Percentiles rank a stretch among this genome's conserved stretches.
These are phyloP conservation scores for Gossypium gossypioides DNA, from an alignment of 441 rosid species.

Conservation along the genomic window DNA sequence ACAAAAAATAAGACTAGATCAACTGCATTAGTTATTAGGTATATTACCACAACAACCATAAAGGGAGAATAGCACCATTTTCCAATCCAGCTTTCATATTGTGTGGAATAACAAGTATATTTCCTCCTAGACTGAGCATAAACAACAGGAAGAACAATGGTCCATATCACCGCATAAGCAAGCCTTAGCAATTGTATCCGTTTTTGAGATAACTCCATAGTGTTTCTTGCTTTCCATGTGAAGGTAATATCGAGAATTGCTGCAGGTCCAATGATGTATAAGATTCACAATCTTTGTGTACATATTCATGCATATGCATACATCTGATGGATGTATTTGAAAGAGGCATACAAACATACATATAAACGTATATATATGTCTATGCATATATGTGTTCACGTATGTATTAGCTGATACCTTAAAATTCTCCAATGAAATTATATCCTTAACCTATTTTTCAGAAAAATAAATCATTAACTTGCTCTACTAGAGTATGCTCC, in stretches of 20 bases:
- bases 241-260: conserved; percentile 78
- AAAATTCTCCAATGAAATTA: background rate
- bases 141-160: conserved; percentile 64
- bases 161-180: conserved; percentile 68
- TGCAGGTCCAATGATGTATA: conserved; percentile 31
- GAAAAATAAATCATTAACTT: background rate
- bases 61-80: conserved; percentile 76
- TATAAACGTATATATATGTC: background rate
- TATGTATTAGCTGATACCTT: background rate
- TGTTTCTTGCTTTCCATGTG: conserved; percentile 73
- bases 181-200: conserved; percentile 61
- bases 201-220: conserved; percentile 55
- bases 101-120: conserved; percentile 67
- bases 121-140: conserved; percentile 72
- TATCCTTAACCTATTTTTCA: background rate
- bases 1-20: conserved; percentile 80
- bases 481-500: background rate
- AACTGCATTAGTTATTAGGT: conserved; percentile 59
- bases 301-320: conserved; percentile 1
- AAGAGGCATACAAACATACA: background rate
- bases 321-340: background rate
- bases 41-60: conserved; percentile 75
- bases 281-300: conserved; percentile 1
- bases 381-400: background rate
- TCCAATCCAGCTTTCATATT: conserved; percentile 65